Evolutionary conservation across 441 rosid genomes (phyloP).

Genomic region (Adansonia grandidieri): DNA sequence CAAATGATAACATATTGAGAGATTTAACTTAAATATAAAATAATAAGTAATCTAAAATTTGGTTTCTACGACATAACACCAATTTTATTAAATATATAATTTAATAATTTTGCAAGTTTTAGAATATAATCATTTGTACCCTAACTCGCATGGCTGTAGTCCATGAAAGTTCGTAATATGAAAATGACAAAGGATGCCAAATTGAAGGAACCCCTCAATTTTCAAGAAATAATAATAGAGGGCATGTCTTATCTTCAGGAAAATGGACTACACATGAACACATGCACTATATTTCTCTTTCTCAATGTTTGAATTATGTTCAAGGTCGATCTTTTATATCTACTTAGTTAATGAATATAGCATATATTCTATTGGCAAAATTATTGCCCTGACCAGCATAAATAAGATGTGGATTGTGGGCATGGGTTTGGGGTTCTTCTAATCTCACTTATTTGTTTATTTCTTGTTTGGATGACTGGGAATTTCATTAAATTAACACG

Average conservation of each 20-base stretch:
- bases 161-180: background rate
- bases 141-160: background rate
- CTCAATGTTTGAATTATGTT: background rate
- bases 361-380: conserved; percentile 20
- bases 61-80: too few species aligned
- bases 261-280: background rate
- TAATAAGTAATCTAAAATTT: too few species aligned
- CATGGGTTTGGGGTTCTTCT: background rate
- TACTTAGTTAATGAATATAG: background rate
- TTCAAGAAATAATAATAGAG: background rate
- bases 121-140: too few species aligned
- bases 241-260: background rate
- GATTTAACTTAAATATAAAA: too few species aligned
- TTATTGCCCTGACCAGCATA: background rate
- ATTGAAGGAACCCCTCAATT: background rate
- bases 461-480: background rate
- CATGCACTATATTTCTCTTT: background rate
- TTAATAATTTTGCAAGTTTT: too few species aligned
- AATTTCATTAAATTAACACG: background rate
- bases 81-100: too few species aligned
- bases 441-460: background rate
- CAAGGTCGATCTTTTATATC: background rate
- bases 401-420: conserved; percentile 1
- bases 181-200: background rate
- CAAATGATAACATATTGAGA: too few species aligned